A percentile compares a stretch with the other conserved stretches of the same genome.
These are phyloP conservation scores for Sutorius eximius DNA, from an alignment of 1,284 basidiomycete genomes.

Conservation along the genomic window DNA sequence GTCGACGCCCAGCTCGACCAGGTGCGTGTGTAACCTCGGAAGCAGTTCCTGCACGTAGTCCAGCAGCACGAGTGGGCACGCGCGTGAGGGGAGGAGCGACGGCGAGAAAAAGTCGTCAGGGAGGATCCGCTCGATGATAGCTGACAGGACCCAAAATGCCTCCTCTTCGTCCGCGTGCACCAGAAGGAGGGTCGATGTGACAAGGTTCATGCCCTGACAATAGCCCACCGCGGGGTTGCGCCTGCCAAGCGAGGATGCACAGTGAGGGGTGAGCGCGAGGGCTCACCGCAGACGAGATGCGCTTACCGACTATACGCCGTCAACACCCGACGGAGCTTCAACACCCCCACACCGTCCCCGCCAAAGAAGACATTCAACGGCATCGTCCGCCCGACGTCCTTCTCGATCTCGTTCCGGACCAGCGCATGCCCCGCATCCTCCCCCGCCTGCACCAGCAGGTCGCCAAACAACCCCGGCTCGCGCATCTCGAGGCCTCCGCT, in stretches of 20 bases:
- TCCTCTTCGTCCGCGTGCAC: conserved; percentile 95
- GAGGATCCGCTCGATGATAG: conserved; percentile 84
- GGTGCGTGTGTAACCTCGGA: conserved; percentile 76
- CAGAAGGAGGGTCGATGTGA: conserved; percentile 90
- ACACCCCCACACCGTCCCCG: conserved; percentile 90
- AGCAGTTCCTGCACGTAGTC: conserved; percentile 81
- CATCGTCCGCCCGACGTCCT: conserved; percentile 93
- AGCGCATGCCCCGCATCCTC: conserved; percentile 49
- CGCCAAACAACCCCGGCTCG: conserved; percentile 90
- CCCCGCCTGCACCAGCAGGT: conserved; percentile 67
- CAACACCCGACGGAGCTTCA: conserved; percentile 87
- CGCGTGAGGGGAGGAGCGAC: conserved; percentile 83
- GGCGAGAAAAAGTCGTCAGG: conserved; percentile 85
- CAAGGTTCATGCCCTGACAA: conserved; percentile 93
- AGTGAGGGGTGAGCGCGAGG: conserved; percentile 3
- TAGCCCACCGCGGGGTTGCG: conserved; percentile 86
- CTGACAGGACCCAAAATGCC: conserved; percentile 93
- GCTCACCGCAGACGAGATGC: not conserved
- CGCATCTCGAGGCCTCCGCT: conserved; percentile 88
- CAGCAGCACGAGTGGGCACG: conserved; percentile 88
- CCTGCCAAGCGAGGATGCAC: conserved; percentile 36
- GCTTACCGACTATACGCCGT: conserved; percentile 87
- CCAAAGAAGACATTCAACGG: conserved; percentile 97
- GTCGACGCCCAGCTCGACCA: conserved; percentile 83
- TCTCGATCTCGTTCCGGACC: conserved; percentile 81